Evolutionary conservation across 2,329 filamentous ascomycete genomes (phyloP), one percentile per base, ranked within the genome.

Genomic region (Colletotrichum salicis): DNA sequence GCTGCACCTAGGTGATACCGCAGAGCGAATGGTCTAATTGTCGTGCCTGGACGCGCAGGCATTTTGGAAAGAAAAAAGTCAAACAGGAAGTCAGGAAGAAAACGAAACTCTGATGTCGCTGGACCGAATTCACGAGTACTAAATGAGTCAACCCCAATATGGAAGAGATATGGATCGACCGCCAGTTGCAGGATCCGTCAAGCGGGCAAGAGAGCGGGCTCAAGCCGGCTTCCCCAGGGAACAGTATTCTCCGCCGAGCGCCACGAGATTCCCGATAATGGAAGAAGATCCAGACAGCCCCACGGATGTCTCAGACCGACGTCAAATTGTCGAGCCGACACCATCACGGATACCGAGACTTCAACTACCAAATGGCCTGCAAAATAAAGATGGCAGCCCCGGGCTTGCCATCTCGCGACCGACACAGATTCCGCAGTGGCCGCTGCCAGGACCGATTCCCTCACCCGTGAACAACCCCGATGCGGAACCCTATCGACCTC

Each of bases 131-230:
- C 74, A 75, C 73, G 67, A 76, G 73, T 77, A 75, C 78, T 85
- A 85, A 84, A 90, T 89, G 88, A 89, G 84, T 86, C 84, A 82
- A 79, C 77, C 79, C 77, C 84, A 88, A 84, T 80, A 89, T 89
- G 88, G 84, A 81, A 84, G 80, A 79, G 81, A 81, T 75, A 86
- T 86, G 86, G 87, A 88, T 74, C 82, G 81, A 80, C 77, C 81
- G 76, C 76, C 81, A 73, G 77, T 77, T 80, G 83, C 80, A 76
- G 86, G 86, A 77, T 89, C 88, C 72, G 84, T 89, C 76, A 86
- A 80, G 79, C 85, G 84, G 78, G 88, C 87, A 51, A 86, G 88
- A 79, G 88, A 90, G 78, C 84, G 83, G 74, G 85, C 85, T 68
- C 82, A 84, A 76, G 84, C 82, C 71, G 85, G 84, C 56, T 73